Conservation (phyloP, 2,329 filamentous ascomycete genomes). For the Fusarium begoniae region DNA sequence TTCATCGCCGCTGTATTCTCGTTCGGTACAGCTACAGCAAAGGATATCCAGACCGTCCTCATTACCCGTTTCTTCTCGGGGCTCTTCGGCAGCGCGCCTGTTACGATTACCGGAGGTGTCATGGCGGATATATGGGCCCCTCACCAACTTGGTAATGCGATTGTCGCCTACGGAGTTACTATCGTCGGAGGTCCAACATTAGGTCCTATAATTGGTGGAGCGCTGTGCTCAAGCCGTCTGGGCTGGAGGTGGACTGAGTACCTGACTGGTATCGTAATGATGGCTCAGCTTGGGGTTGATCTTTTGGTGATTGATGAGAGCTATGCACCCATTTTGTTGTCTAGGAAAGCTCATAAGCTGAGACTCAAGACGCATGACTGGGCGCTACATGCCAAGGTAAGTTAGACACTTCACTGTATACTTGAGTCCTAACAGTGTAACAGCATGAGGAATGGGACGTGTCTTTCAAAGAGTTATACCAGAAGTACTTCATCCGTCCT, state of each 20-base stretch:
- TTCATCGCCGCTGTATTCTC: not conserved
- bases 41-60: not conserved
- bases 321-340: not conserved
- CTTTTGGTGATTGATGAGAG: not conserved
- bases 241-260: not conserved
- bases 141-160: not conserved
- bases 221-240: not conserved
- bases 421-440: accelerated
- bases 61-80: not conserved
- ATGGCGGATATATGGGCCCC: not conserved
- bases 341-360: not conserved
- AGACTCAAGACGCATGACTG: not conserved
- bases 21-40: not conserved
- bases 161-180: not conserved
- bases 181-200: not conserved
- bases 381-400: not conserved
- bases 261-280: not conserved
- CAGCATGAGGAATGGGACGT: not conserved
- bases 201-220: not conserved
- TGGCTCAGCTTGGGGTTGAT: not conserved
- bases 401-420: no score
- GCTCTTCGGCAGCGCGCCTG: not conserved
- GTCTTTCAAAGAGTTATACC: not conserved
- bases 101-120: not conserved
- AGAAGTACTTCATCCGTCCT: not conserved